These are phyloP conservation scores for Rubia occidens DNA, from an alignment of 305 asterid species.

Conservation along the genomic window DNA sequence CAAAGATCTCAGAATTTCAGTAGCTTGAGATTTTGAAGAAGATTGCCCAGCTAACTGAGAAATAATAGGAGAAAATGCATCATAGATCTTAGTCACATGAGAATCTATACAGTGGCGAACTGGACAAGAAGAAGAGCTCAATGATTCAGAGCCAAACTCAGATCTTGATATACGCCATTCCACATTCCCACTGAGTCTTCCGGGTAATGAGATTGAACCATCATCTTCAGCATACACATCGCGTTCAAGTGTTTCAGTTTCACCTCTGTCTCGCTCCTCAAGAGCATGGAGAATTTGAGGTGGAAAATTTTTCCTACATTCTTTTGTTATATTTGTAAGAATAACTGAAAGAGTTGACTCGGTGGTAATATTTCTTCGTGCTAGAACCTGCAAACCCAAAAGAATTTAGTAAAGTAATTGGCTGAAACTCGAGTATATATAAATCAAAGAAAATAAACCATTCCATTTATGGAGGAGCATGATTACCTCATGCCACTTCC, in stretches of 20 bases:
- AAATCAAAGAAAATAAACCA: conserved; percentile 8
- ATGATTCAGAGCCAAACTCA: conserved; percentile 71
- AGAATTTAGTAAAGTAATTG: conserved; percentile 12
- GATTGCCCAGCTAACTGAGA: conserved; percentile 43
- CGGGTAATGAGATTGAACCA: conserved; percentile 68
- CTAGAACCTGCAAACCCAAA: conserved; percentile 50
- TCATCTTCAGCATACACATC: conserved; percentile 51
- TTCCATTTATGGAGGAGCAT: conserved; percentile 7
- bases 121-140: conserved; percentile 76
- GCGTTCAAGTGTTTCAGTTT: conserved; percentile 57
- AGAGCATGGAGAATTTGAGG: conserved; percentile 41
- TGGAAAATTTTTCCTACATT: conserved; percentile 40
- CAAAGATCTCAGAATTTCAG: conserved; percentile 41
- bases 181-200: conserved; percentile 83
- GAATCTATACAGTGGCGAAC: conserved; percentile 70
- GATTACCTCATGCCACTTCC: conserved; percentile 83
- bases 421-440: background rate
- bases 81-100: conserved; percentile 70
- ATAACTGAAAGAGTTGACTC: conserved; percentile 49
- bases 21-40: conserved; percentile 39
- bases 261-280: conserved; percentile 61
- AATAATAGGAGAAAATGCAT: conserved; percentile 52
- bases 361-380: conserved; percentile 54
- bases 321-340: conserved; percentile 49
- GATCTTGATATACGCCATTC: conserved; percentile 83